Conservation (phyloP, 768 basidiomycete genomes). For the Suillus paluster region DNA sequence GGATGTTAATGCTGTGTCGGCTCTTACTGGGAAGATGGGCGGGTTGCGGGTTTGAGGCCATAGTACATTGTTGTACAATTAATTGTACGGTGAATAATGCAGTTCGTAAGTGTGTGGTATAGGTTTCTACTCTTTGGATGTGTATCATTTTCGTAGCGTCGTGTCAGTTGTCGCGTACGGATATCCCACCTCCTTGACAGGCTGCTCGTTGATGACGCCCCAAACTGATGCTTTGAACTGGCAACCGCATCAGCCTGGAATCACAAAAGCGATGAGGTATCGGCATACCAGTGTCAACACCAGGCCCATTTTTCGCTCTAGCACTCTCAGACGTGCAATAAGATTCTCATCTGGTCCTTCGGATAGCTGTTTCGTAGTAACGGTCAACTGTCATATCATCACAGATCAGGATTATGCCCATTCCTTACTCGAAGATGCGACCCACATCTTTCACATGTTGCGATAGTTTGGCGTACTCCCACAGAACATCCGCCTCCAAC, state of each 20-base stretch:
- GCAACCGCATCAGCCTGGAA: not conserved
- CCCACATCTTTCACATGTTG: slow-evolving; percentile 79
- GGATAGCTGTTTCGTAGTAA: slow-evolving; percentile 69
- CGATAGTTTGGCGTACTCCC: slow-evolving; percentile 91
- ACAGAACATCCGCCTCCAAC: slow-evolving; percentile 80
- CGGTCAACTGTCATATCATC: slow-evolving; percentile 52
- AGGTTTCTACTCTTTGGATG: not conserved
- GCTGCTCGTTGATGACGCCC: slow-evolving; percentile 88
- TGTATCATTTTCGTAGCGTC: slow-evolving; percentile 9
- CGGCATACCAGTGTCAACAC: slow-evolving; percentile 83
- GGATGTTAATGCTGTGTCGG: slow-evolving; percentile 68
- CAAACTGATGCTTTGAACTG: slow-evolving; percentile 97
- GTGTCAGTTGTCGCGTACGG: slow-evolving; percentile 19
- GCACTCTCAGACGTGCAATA: slow-evolving; percentile 70
- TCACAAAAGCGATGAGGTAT: not conserved
- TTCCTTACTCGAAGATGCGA: slow-evolving; percentile 12
- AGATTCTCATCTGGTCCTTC: slow-evolving; percentile 80
- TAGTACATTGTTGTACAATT: slow-evolving; percentile 14
- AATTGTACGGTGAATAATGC: slow-evolving; percentile 2
- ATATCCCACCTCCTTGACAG: slow-evolving; percentile 29
- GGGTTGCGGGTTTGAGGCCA: slow-evolving; percentile 47
- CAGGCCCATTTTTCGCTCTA: slow-evolving; percentile 95
- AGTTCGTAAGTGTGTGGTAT: not conserved
- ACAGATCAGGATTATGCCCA: slow-evolving; percentile 1
- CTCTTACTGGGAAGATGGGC: slow-evolving; percentile 53